Percentiles rank a stretch among this genome's conserved stretches.
phyloP scores from a whole-genome alignment of 2,329 filamentous ascomycete genomes.

The Tolypocladium guangdongense region DNA sequence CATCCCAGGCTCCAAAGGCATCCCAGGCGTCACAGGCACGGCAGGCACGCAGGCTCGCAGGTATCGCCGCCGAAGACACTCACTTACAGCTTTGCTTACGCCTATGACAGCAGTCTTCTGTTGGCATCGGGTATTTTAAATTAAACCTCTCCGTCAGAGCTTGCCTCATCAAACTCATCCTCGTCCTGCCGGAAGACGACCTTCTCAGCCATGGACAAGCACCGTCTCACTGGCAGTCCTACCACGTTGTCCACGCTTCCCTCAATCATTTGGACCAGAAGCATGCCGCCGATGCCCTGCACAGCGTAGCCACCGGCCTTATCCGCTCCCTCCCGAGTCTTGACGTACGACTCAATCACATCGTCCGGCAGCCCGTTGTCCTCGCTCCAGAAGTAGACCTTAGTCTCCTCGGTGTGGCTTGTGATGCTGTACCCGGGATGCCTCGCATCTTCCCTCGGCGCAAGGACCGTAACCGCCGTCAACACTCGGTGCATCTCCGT shows the following conservation, averaged over 20 bases:
- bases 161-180: constrained; percentile 41
- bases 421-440: constrained; percentile 80
- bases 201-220: constrained; percentile 74
- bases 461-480: constrained; percentile 75
- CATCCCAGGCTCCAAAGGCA: too few relatives aligned
- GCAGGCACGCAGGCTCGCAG: too few relatives aligned
- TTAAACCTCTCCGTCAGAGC: constrained; percentile 27
- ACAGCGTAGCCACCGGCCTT: constrained; percentile 95
- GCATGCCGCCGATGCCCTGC: constrained; percentile 75
- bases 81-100: too few relatives aligned
- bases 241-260: constrained; percentile 91
- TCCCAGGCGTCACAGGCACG: too few relatives aligned
- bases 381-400: constrained; percentile 70
- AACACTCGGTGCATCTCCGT: constrained; percentile 69
- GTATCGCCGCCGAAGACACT: too few relatives aligned
- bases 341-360: constrained; percentile 66
- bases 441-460: constrained; percentile 66
- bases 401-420: constrained; percentile 78
- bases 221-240: constrained; percentile 71
- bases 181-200: constrained; percentile 68
- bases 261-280: constrained; percentile 81
- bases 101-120: too few relatives aligned
- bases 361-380: constrained; percentile 57
- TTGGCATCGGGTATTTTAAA: too few relatives aligned
- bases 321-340: constrained; percentile 83